phyloP scores from a whole-genome alignment of 768 basidiomycete genomes.

The Lactarius pseudohatsudake region DNA sequence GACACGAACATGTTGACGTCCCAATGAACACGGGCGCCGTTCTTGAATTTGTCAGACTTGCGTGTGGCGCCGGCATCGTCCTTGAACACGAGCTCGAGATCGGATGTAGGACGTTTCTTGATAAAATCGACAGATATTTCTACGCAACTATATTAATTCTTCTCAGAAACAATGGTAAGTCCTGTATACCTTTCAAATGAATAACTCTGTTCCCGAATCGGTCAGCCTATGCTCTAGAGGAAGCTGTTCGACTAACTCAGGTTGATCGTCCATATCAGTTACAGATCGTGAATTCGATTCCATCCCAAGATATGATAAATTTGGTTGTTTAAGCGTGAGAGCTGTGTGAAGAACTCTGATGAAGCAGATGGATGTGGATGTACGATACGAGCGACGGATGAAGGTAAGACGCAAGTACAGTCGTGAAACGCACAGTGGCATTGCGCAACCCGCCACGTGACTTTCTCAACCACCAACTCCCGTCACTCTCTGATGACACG shows the following conservation, averaged over 20 bases:
- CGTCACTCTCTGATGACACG: too few species aligned
- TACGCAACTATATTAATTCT: not conserved
- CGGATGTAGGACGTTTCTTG: not conserved
- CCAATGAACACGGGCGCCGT: not conserved
- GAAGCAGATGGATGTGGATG: too few species aligned
- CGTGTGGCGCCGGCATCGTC: not conserved
- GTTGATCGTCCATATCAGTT: not conserved
- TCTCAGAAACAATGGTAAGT: not conserved
- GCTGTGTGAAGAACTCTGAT: too few species aligned
- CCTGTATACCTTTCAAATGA: not conserved
- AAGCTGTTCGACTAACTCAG: not conserved
- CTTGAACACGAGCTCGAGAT: not conserved
- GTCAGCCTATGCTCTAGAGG: fast-evolving
- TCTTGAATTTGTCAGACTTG: not conserved
- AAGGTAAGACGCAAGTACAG: too few species aligned
- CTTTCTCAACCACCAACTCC: too few species aligned
- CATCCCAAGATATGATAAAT: too few species aligned
- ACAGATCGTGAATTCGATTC: too few species aligned
- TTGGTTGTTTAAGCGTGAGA: too few species aligned
- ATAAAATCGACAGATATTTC: not conserved
- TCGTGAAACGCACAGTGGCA: too few species aligned
- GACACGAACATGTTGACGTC: too few species aligned
- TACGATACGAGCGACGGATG: too few species aligned
- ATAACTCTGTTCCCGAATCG: not conserved
- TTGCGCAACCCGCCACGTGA: too few species aligned